Conservation (phyloP, 495 filamentous ascomycete genomes). For the Neurospora sp. region DNA sequence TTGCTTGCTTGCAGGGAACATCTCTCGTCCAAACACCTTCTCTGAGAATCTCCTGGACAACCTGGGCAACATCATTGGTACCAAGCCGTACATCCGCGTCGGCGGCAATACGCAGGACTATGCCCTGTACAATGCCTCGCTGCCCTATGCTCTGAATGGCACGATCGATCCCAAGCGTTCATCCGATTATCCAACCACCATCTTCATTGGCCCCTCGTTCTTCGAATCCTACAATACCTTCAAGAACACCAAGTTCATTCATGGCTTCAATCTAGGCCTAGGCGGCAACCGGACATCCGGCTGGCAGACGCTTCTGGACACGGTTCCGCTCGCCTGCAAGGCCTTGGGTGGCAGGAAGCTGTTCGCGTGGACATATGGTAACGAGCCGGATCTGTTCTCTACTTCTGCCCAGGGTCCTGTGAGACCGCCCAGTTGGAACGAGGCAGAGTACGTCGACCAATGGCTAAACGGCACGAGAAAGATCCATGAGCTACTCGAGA, state of each 20-base stretch:
- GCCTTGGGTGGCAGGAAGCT: slow-evolving; percentile 41
- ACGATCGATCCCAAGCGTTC: slow-evolving; percentile 40
- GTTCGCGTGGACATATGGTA: slow-evolving; percentile 52
- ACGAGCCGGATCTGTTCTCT: slow-evolving; percentile 56
- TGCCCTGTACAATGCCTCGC: slow-evolving; percentile 47
- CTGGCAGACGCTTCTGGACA: slow-evolving; percentile 42
- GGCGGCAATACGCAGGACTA: slow-evolving; percentile 56
- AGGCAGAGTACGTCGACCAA: slow-evolving; percentile 47
- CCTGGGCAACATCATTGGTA: slow-evolving; percentile 34
- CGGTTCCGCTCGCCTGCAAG: slow-evolving; percentile 50
- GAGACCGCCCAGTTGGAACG: slow-evolving; percentile 44
- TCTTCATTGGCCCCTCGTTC: slow-evolving; percentile 51
- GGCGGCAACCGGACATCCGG: slow-evolving; percentile 44
- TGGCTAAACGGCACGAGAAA: slow-evolving; percentile 47
- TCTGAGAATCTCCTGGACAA: slow-evolving; percentile 48
- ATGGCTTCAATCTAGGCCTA: slow-evolving; percentile 53
- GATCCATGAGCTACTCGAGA: slow-evolving; percentile 37
- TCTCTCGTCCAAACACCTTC: slow-evolving; percentile 42
- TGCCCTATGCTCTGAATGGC: slow-evolving; percentile 43
- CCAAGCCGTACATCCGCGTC: slow-evolving; percentile 48
- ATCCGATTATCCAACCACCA: slow-evolving; percentile 49
- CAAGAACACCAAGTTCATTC: slow-evolving; percentile 45
- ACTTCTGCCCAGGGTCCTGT: slow-evolving; percentile 43
- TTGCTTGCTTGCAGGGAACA: slow-evolving; percentile 27
- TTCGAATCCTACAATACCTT: slow-evolving; percentile 58